Percentiles rank a stretch among this genome's conserved stretches.
phyloP scores from a whole-genome alignment of 2,329 filamentous ascomycete genomes.

The Hymenoscyphus fructigenus region DNA sequence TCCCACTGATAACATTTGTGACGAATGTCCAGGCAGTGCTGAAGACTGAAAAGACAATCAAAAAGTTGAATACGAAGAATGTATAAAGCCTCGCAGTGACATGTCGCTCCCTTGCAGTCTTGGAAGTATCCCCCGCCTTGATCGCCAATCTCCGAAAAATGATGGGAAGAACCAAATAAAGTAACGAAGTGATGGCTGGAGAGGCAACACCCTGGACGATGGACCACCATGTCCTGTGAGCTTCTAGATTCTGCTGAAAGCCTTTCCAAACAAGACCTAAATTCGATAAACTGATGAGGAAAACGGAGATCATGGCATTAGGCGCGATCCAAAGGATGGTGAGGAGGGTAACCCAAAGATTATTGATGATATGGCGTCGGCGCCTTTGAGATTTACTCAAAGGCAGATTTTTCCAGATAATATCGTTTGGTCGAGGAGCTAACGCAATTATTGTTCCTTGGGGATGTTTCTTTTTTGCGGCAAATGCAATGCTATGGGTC shows the following conservation, averaged over 20 bases:
- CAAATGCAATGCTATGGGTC: slow-evolving; percentile 83
- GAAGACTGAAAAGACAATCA: slow-evolving; percentile 92
- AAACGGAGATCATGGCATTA: slow-evolving; percentile 92
- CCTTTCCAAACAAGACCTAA: slow-evolving; percentile 75
- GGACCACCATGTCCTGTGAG: slow-evolving; percentile 71
- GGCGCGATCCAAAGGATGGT: slow-evolving; percentile 87
- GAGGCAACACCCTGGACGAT: slow-evolving; percentile 89
- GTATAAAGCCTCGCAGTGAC: slow-evolving; percentile 87
- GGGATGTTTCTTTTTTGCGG: slow-evolving; percentile 76
- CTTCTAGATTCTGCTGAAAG: slow-evolving; percentile 65
- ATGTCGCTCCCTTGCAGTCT: slow-evolving; percentile 87
- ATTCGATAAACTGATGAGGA: slow-evolving; percentile 82
- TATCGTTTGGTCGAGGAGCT: slow-evolving; percentile 82
- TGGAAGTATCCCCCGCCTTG: slow-evolving; percentile 82
- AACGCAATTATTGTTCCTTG: slow-evolving; percentile 74
- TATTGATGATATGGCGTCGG: slow-evolving; percentile 75
- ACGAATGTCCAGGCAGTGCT: slow-evolving; percentile 77
- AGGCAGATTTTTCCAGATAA: slow-evolving; percentile 94
- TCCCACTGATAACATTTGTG: slow-evolving; percentile 59
- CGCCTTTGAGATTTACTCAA: slow-evolving; percentile 66
- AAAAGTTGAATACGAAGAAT: slow-evolving; percentile 97
- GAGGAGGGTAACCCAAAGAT: slow-evolving; percentile 77
- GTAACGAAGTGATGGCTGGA: slow-evolving; percentile 80
- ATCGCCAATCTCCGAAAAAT: slow-evolving; percentile 87
- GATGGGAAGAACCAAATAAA: slow-evolving; percentile 85